These are phyloP conservation scores for Berberis vulgaris DNA, from an alignment of 164 flowering plant genomes.

Conservation along the genomic window DNA sequence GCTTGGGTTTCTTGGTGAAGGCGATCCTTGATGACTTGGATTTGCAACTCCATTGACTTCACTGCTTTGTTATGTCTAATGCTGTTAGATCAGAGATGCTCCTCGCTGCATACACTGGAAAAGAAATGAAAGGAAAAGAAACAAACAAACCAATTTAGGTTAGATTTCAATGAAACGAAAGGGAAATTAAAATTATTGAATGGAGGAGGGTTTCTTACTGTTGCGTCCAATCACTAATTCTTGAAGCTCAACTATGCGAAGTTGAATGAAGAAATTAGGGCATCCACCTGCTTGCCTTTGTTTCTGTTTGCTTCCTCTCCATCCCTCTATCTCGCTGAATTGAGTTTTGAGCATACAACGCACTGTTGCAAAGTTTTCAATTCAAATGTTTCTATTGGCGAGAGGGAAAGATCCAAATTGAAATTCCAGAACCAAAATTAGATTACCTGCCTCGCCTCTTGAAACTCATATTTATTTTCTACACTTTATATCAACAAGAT, in stretches of 20 bases:
- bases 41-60: too few relatives aligned
- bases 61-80: slow-evolving; percentile 39
- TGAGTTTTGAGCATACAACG: not conserved
- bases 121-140: not conserved
- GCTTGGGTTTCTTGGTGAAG: too few relatives aligned
- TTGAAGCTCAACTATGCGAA: slow-evolving; percentile 17
- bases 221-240: slow-evolving; percentile 14
- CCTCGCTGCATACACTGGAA: slow-evolving; percentile 67
- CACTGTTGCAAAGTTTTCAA: too few relatives aligned
- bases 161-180: not conserved
- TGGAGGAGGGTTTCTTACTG: slow-evolving; percentile 33
- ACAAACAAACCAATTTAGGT: not conserved
- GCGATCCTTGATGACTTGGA: too few relatives aligned
- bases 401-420: too few relatives aligned
- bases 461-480: too few relatives aligned
- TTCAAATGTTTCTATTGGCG: too few relatives aligned
- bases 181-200: not conserved
- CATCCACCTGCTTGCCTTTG: slow-evolving; percentile 59
- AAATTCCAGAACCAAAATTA: too few relatives aligned
- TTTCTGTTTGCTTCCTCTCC: slow-evolving; percentile 27
- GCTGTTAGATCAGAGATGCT: slow-evolving; percentile 57
- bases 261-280: slow-evolving; percentile 61
- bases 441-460: too few relatives aligned
- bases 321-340: slow-evolving; percentile 4
- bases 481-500: too few relatives aligned